These are phyloP conservation scores for Verticillium nonalfalfae DNA, from an alignment of 2,329 filamentous ascomycete genomes.

Conservation along the genomic window DNA sequence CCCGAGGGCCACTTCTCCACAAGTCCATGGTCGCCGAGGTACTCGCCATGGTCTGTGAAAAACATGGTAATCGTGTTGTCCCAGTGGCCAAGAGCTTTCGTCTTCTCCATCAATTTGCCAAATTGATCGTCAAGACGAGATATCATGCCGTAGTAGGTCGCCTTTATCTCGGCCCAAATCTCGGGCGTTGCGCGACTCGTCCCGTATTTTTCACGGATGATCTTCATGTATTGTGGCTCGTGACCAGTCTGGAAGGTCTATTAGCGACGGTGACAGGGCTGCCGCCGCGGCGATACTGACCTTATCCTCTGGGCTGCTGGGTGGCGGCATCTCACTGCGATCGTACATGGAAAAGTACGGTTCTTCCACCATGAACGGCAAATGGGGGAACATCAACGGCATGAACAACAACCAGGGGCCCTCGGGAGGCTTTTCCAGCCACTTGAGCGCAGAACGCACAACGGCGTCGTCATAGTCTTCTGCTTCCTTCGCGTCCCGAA, in stretches of 20 bases:
- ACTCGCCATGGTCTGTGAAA: constrained; percentile 39
- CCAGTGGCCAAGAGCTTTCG: constrained; percentile 27
- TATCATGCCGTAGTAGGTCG: constrained; percentile 41
- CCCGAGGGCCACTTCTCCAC: constrained; percentile 43
- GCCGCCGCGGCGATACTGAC: neutral
- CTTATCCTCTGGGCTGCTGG: constrained; percentile 4
- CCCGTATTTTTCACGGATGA: constrained; percentile 29
- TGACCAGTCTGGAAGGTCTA: constrained; percentile 29
- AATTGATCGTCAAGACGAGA: constrained; percentile 38
- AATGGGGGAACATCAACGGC: constrained; percentile 36
- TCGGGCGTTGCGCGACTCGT: constrained; percentile 30
- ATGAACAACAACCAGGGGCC: constrained; percentile 34
- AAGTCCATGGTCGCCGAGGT: constrained; percentile 37
- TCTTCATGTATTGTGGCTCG: constrained; percentile 33
- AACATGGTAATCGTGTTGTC: constrained; percentile 34
- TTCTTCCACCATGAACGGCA: constrained; percentile 40
- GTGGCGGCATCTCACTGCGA: constrained; percentile 12
- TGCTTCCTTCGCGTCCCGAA: constrained; percentile 25
- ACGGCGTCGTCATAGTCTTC: constrained; percentile 38
- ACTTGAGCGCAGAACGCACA: constrained; percentile 31
- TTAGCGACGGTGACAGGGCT: neutral
- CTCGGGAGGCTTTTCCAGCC: constrained; percentile 34
- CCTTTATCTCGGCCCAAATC: constrained; percentile 35
- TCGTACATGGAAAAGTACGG: constrained; percentile 41
- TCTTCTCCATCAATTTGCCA: constrained; percentile 26